Evolutionary conservation across 441 rosid species (phyloP), one percentile per base, ranked within the genome.

Genomic region (Adansonia grandidieri): DNA sequence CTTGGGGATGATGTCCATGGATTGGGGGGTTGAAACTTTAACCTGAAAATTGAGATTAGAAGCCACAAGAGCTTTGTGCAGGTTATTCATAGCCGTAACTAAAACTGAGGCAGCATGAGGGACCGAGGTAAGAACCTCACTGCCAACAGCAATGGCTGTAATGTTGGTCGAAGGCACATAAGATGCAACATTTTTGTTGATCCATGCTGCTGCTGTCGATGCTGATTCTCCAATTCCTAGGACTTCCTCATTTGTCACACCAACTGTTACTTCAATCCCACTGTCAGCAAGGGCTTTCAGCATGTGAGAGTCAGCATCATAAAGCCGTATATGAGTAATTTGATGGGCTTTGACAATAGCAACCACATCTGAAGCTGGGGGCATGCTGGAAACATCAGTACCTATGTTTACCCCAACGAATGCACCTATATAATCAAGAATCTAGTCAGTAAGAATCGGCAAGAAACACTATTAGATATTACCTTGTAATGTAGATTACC

Each of bases 111-210:
- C 98, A 50, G 86, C 89, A 76, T 93, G 93, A 15, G 99, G 98
- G 53, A 87, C 66, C 28, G 88, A 15, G 54, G 98, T 86, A 58
- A 93, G 94, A 84, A 96, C 94, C 85, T 96, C 94, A 50, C 94
- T 96, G 71, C 99, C 99, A 22, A 94, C 98, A 6, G 98, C 92
- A 81, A 96, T 88, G 77, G 96, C 93, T 7, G 99, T 92, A 51
- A 96, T 94, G 76, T 94, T 96, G 58, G 98, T 93, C 0, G 89
- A 85, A 78, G 99, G 98, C 54, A 94, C 48, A 80, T 96, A 93
- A 45, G 98, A 82, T 1, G 91, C 97, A 1, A 96, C 91, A 76
- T 96, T 96, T 76, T 87, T 90, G 83, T 88, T 93, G 32, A 94
- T 74, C 99, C 99, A 96, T 15, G 85, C 87, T 40, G 98, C 99